Percentiles rank a stretch among this genome's conserved stretches.
Conservation (phyloP, 2,329 filamentous ascomycete species). For the Aaosphaeria arxii region DNA sequence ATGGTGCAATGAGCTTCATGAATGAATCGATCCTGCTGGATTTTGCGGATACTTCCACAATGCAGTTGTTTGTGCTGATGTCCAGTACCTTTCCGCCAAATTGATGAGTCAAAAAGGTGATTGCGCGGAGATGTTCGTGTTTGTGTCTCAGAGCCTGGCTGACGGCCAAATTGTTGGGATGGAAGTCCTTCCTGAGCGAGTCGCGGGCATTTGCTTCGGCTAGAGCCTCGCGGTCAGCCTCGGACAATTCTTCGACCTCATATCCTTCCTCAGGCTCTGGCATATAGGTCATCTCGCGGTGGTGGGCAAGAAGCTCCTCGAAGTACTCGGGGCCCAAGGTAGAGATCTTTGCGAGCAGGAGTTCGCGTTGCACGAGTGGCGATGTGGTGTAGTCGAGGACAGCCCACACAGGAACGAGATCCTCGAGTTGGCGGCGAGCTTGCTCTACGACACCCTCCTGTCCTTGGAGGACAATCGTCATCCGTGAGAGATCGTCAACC, state of each 20-base stretch:
- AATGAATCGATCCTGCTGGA: conserved; percentile 93
- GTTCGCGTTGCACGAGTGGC: conserved; percentile 90
- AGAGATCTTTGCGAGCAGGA: conserved; percentile 93
- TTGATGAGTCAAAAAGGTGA: conserved; percentile 95
- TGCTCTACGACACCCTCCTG: conserved; percentile 98
- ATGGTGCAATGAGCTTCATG: conserved; percentile 90
- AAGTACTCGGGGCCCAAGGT: conserved; percentile 97
- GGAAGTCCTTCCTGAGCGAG: conserved; percentile 65
- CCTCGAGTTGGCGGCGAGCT: conserved; percentile 89
- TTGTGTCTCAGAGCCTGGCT: conserved; percentile 93
- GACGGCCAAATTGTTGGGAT: conserved; percentile 80
- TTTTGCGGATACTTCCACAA: conserved; percentile 95
- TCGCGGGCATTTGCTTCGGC: conserved; percentile 38
- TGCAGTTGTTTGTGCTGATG: conserved; percentile 97
- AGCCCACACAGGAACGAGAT: conserved; percentile 96
- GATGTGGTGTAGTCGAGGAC: conserved; percentile 94
- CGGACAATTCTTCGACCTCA: conserved; percentile 22
- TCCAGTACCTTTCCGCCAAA: conserved; percentile 97
- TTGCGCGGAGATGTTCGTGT: conserved; percentile 93
- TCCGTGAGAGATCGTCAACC: conserved; percentile 92
- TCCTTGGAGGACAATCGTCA: conserved; percentile 96
- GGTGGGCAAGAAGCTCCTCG: conserved; percentile 91
- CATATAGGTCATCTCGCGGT: conserved; percentile 76
- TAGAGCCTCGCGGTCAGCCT: conserved; percentile 27
- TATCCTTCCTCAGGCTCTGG: conserved; percentile 26